These are phyloP conservation scores for Cunninghamia lanceolata DNA, from an alignment of 75 land plant genomes.

Conservation along the genomic window DNA sequence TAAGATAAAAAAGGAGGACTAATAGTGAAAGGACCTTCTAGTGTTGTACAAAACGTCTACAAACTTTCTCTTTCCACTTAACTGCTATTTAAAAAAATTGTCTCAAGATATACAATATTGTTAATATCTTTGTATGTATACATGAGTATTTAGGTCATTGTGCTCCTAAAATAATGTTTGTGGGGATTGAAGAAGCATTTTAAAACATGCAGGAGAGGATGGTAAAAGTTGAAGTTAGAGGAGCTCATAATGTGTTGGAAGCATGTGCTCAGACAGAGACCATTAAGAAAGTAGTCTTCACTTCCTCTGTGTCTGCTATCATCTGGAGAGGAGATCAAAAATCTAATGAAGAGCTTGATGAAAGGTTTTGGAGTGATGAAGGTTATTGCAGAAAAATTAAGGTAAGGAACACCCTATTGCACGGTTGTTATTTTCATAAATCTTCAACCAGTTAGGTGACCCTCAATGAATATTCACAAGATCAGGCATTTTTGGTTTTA, in stretches of 20 bases:
- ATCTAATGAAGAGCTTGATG: conserved; percentile 42
- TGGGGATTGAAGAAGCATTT: not conserved
- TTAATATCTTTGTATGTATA: not conserved
- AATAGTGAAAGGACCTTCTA: too few relatives aligned
- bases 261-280: conserved; percentile 66
- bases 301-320: conserved; percentile 50
- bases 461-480: too few relatives aligned
- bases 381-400: conserved; percentile 59
- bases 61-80: too few relatives aligned
- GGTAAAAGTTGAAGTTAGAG: conserved; percentile 64
- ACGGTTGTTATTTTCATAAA: too few relatives aligned
- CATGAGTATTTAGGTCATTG: not conserved
- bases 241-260: conserved; percentile 68
- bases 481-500: too few relatives aligned
- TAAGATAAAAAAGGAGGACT: too few relatives aligned
- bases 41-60: too few relatives aligned
- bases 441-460: not conserved
- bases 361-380: conserved; percentile 66
- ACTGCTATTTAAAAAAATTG: too few relatives aligned
- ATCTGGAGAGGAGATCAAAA: conserved; percentile 43
- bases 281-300: conserved; percentile 59
- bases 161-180: not conserved
- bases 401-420: conserved; percentile 22
- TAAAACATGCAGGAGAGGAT: conserved; percentile 40
- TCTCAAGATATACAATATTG: too few relatives aligned